Conservation (phyloP, 352 stramenopile genomes). For the Globisporangium megalacanthum region DNA sequence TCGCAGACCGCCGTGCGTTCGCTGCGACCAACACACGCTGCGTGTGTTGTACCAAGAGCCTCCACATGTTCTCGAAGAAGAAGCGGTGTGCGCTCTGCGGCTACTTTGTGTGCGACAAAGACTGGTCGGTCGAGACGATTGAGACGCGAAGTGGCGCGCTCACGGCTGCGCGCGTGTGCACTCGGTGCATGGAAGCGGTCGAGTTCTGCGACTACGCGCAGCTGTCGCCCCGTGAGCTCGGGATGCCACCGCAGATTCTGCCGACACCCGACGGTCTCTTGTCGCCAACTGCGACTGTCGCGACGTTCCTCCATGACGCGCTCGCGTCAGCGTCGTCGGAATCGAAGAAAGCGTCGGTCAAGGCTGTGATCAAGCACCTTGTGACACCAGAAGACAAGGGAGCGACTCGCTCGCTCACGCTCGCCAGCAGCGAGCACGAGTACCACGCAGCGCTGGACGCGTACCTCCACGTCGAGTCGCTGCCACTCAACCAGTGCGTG, state of each 20-base stretch:
- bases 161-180: slow-evolving; percentile 40
- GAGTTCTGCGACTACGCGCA: slow-evolving; percentile 44
- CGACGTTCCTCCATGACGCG: slow-evolving; percentile 17
- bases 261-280: not conserved
- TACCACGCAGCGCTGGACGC: slow-evolving; percentile 11
- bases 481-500: slow-evolving; percentile 29
- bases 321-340: slow-evolving; percentile 16
- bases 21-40: slow-evolving; percentile 46
- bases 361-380: slow-evolving; percentile 56
- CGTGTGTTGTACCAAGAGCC: slow-evolving; percentile 47
- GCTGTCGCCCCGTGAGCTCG: slow-evolving; percentile 25
- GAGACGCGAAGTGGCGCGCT: slow-evolving; percentile 22
- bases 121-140: slow-evolving; percentile 26
- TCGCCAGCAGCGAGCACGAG: slow-evolving; percentile 9
- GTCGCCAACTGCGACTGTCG: slow-evolving; percentile 10
- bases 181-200: slow-evolving; percentile 45
- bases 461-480: slow-evolving; percentile 2
- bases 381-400: slow-evolving; percentile 33
- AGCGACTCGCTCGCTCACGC: slow-evolving; percentile 9
- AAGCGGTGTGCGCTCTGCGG: slow-evolving; percentile 36
- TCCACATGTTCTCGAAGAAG: slow-evolving; percentile 26
- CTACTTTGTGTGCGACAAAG: slow-evolving; percentile 34
- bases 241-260: slow-evolving; percentile 16
- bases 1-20: slow-evolving; percentile 40
- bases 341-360: slow-evolving; percentile 28